Conservation (phyloP, 2,329 filamentous ascomycete genomes). For the Aspergillus felis region DNA sequence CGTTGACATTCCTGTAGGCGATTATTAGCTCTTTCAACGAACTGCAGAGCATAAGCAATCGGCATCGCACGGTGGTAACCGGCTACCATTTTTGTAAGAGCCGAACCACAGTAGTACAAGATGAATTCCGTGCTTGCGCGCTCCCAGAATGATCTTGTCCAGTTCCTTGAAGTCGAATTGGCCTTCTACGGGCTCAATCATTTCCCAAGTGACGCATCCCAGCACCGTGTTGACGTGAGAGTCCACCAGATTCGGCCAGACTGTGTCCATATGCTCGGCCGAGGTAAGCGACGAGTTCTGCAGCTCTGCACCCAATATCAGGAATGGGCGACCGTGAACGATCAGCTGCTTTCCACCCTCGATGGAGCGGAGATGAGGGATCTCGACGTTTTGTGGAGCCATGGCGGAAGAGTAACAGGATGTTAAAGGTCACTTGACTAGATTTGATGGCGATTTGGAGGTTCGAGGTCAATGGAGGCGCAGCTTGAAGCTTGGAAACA, state of each 20-base stretch:
- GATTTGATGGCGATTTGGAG: no score
- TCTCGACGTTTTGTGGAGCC: conserved; percentile 5
- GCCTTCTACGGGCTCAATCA: conserved; percentile 45
- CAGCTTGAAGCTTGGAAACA: no score
- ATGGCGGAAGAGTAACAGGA: not conserved
- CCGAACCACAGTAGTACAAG: conserved; percentile 48
- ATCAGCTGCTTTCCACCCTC: conserved; percentile 34
- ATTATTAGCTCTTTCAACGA: no score
- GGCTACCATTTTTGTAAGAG: conserved; percentile 46
- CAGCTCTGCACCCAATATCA: conserved; percentile 44
- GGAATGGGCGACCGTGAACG: conserved; percentile 43
- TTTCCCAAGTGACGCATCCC: conserved; percentile 46
- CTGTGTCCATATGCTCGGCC: conserved; percentile 41
- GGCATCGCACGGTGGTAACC: not conserved
- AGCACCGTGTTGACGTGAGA: conserved; percentile 45
- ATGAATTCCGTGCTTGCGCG: conserved; percentile 35
- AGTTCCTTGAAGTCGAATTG: conserved; percentile 43
- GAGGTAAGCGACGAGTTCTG: conserved; percentile 48
- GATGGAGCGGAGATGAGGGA: conserved; percentile 11
- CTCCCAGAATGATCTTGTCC: conserved; percentile 38
- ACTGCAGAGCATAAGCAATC: not conserved
- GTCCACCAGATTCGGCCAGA: conserved; percentile 42
- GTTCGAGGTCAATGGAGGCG: no score
- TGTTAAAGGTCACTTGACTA: no score
- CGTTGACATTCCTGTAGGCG: conserved; percentile 21